Evolutionary conservation across 306 rosid species (phyloP), one percentile per base, ranked within the genome.

Genomic region (Oxytropis ochrocephala): DNA sequence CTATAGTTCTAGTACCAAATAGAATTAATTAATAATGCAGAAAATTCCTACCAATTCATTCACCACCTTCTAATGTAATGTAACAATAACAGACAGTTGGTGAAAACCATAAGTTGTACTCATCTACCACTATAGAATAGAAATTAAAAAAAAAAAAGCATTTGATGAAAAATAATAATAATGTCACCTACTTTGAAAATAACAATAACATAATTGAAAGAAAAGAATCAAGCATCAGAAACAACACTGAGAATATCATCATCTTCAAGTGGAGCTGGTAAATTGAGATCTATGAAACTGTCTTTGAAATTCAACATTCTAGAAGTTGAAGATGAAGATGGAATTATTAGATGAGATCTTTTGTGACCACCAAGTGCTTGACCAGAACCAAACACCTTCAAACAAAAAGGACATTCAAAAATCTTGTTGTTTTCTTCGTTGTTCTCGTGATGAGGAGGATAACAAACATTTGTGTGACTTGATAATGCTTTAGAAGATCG

Each of bases 361-460:
- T 92, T 92, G 70, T 92, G 98, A 0, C 98, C 98, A 6, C 98
- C 98, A 4, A 92, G 89, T 0, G 98, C 98, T 78, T 92, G 98
- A 3, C 98, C 98, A 0, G 98, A 92, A 3, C 96, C 98, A 66
- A 92, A 92, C 1, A 92, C 81, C 46, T 92, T 87, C 13, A 8
- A 75, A 48, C 98, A 92, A 71, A 81, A 92, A 1, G 98, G 96
- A 78, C 98, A 92, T 81, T 85, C 80, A 18, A 92, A 92, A 64
- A 89, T 71, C 80, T 82, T 78, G 0, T 36, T 50, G 3, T 54
- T 35, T 5, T 64, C 30, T 7, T 50, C 73, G 29, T 70, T 61
- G 29, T 70, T 61, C 35, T 39, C 54, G 2, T 52, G 72, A 10
- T 56, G 58, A 5, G 2, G 69, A 11, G 14, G 35, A 11, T 27